Evolutionary conservation across 129 eudicot genomes (phyloP).

Genomic region (Sambucus nigra): DNA sequence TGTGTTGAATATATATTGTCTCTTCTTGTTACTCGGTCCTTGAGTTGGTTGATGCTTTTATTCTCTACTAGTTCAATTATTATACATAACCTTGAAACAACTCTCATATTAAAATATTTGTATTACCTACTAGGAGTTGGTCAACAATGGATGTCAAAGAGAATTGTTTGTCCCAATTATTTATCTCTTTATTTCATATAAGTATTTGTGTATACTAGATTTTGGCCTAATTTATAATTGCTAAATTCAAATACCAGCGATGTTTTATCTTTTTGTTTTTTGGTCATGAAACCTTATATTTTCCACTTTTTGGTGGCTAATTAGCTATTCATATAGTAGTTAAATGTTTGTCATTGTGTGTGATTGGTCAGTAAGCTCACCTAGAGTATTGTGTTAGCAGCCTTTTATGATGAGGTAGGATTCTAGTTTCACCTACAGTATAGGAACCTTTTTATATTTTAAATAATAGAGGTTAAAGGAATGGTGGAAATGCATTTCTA

Average conservation of each 20-base stretch:
- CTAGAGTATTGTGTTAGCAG: constrained; percentile 17
- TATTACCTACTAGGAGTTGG: too few species aligned
- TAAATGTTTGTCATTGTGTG: constrained; percentile 14
- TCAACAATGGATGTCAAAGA: too few species aligned
- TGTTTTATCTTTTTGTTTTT: neutral
- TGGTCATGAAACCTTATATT: neutral
- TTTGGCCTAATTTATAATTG: neutral
- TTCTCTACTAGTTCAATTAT: too few species aligned
- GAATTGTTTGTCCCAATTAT: too few species aligned
- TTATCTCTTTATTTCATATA: neutral
- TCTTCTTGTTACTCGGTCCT: too few species aligned
- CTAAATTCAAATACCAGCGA: neutral
- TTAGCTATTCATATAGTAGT: constrained; percentile 23
- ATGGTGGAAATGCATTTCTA: too few species aligned
- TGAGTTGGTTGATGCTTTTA: too few species aligned
- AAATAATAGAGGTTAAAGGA: too few species aligned
- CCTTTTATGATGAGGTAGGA: neutral
- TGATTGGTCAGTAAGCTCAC: constrained; percentile 33
- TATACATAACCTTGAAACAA: too few species aligned
- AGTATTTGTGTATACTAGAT: neutral
- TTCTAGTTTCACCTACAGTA: too few species aligned
- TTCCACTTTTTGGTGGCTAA: constrained; percentile 14
- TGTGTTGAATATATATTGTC: too few species aligned
- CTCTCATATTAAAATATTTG: neutral
- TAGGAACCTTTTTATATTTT: too few species aligned